Evolutionary conservation across 495 filamentous ascomycete species (phyloP), one percentile per base, ranked within the genome.

Genomic region (Hypoxylon crocopeplum): DNA sequence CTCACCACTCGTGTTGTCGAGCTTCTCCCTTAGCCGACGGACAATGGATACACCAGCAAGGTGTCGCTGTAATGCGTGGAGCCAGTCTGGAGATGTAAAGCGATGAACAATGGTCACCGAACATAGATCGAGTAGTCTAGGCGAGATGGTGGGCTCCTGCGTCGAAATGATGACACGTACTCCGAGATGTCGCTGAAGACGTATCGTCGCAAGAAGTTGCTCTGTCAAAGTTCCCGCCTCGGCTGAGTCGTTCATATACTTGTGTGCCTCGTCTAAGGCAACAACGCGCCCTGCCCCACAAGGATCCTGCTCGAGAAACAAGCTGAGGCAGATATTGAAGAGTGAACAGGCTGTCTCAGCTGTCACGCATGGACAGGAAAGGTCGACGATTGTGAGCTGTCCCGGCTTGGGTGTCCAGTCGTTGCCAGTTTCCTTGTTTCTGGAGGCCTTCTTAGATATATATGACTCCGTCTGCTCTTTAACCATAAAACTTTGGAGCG

Each of bases 91-190:
- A 0, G 79, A 83, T 0, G 72, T 77, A 48, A 88, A 87, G 8
- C 79, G 77, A 54, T 89, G 86, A 1, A 88, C 78, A 53, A 89
- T 78, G 0, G 79, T 84, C 10, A 81, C 69, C 5, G 79, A 81
- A 53, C 78, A 82, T 6, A 88, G 77, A 50, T 81, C 81, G 0
- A 88, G 69, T 1, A 88, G 75, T 1, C 60, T 46, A 0, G 79
- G 77, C 0, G 82, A 81, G 25, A 89, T 75, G 0, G 83, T 87
- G 0, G 86, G 86, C 50, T 88, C 85, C 57, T 89, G 84, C 0
- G 86, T 88, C 0, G 85, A 77, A 8, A 89, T 81, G 16, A 88
- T 48, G 16, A 87, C 71, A 2, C 84, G 75, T 0, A 75, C 73
- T 3, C 66, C 83, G 3, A 79, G 65, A 61, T 88, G 84, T 13